A percentile compares a stretch with the other conserved stretches of the same genome.
phyloP scores from a whole-genome alignment of 495 filamentous ascomycete genomes.

The Arthonia radiata region DNA sequence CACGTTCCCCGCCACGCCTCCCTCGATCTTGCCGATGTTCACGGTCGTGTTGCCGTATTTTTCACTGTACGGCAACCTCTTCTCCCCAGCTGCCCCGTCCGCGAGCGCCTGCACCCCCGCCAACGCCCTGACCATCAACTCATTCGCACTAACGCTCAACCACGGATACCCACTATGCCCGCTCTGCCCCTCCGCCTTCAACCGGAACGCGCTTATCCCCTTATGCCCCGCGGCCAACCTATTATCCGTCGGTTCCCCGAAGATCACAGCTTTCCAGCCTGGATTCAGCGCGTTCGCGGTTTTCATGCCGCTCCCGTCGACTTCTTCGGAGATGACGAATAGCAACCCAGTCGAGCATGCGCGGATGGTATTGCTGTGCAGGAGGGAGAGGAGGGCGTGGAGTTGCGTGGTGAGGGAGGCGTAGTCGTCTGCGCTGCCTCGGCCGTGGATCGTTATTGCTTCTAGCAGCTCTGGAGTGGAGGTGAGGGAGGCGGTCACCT shows the following conservation, averaged over 20 bases:
- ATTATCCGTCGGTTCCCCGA: conserved; percentile 76
- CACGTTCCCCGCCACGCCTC: conserved; percentile 74
- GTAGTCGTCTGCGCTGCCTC: too few relatives aligned
- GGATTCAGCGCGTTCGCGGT: conserved; percentile 26
- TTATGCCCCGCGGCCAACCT: conserved; percentile 80
- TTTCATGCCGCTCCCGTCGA: conserved; percentile 58
- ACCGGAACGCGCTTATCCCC: conserved; percentile 37
- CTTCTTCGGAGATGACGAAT: conserved; percentile 80
- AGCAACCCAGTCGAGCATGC: too few relatives aligned
- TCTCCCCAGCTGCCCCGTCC: too few relatives aligned
- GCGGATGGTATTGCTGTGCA: too few relatives aligned
- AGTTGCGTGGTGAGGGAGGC: not conserved
- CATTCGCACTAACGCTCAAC: conserved; percentile 58
- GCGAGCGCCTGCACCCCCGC: conserved; percentile 30
- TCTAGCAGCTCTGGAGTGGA: conserved; percentile 11
- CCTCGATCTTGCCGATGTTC: conserved; percentile 55
- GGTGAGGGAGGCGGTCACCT: conserved; percentile 4
- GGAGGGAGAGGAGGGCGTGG: conserved; percentile 22
- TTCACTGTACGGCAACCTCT: conserved; percentile 38
- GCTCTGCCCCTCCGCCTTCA: conserved; percentile 48
- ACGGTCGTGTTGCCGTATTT: conserved; percentile 69
- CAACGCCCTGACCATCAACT: conserved; percentile 44
- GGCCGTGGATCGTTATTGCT: too few relatives aligned
- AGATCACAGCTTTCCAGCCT: conserved; percentile 46
- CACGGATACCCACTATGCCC: conserved; percentile 79